These are phyloP conservation scores for Wickerhamiella nectarea DNA, from an alignment of 805 yeast genomes.

Conservation along the genomic window DNA sequence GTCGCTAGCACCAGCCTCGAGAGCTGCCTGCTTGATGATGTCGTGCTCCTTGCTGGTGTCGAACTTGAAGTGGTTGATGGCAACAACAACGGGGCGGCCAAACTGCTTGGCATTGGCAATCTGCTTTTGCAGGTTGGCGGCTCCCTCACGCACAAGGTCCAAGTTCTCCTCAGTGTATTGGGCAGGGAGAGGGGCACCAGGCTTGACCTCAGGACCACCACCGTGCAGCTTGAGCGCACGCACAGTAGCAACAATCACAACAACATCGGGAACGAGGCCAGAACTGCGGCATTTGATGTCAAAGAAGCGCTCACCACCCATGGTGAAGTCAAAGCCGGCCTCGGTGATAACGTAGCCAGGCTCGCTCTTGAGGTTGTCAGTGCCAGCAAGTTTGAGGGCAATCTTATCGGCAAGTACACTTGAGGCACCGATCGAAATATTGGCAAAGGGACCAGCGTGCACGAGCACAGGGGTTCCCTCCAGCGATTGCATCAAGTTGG, in stretches of 20 bases:
- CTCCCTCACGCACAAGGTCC: slow-evolving; percentile 63
- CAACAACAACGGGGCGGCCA: slow-evolving; percentile 89
- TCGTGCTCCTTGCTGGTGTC: slow-evolving; percentile 73
- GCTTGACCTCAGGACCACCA: slow-evolving; percentile 93
- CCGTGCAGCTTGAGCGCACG: slow-evolving; percentile 94
- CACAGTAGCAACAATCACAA: slow-evolving; percentile 89
- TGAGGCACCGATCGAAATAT: slow-evolving; percentile 91
- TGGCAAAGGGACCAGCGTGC: slow-evolving; percentile 98
- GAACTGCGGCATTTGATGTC: slow-evolving; percentile 94
- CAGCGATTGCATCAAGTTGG: slow-evolving; percentile 90
- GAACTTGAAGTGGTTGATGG: slow-evolving; percentile 74
- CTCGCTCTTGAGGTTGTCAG: slow-evolving; percentile 32
- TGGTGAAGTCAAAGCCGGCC: slow-evolving; percentile 96
- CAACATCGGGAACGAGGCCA: slow-evolving; percentile 76
- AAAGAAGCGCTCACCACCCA: slow-evolving; percentile 97
- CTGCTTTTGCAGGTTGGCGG: slow-evolving; percentile 82
- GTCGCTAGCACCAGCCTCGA: slow-evolving; percentile 80
- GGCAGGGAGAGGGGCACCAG: slow-evolving; percentile 74
- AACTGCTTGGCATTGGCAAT: slow-evolving; percentile 72
- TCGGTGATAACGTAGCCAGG: slow-evolving; percentile 87
- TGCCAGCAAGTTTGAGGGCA: slow-evolving; percentile 81
- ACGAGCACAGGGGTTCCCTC: slow-evolving; percentile 97
- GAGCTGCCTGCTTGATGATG: slow-evolving; percentile 62
- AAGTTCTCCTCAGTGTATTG: slow-evolving; percentile 75
- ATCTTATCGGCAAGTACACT: slow-evolving; percentile 88